Percentiles rank a stretch among this genome's conserved stretches.
These are phyloP conservation scores for Acacia concinna DNA, from an alignment of 331 rosid species.

Conservation along the genomic window DNA sequence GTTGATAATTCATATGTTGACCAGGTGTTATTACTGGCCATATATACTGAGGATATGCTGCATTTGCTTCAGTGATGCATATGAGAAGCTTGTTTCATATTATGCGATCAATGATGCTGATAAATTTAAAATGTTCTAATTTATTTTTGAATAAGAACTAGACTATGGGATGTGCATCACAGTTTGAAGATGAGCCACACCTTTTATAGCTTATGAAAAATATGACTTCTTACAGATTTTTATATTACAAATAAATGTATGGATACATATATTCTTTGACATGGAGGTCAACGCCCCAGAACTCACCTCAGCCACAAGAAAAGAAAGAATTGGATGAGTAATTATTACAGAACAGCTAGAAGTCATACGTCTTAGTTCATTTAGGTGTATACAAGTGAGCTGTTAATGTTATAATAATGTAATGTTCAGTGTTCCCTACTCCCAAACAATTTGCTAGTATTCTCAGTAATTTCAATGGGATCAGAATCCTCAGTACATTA, in stretches of 20 bases:
- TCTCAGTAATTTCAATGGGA: not conserved
- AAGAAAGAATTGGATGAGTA: not conserved
- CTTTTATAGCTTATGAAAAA: not conserved
- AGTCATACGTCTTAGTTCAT: not conserved
- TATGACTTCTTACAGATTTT: not conserved
- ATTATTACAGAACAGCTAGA: not conserved
- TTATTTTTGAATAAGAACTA: not conserved
- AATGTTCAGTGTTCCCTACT: not conserved
- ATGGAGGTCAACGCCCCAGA: not conserved
- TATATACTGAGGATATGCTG: not conserved
- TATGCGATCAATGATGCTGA: not conserved
- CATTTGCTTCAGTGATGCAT: not conserved
- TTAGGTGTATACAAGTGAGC: not conserved
- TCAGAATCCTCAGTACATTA: not conserved
- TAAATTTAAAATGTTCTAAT: not conserved
- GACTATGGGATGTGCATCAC: not conserved
- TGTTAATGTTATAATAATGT: not conserved
- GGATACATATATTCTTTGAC: not conserved
- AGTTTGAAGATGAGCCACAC: not conserved
- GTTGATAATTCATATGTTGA: not conserved
- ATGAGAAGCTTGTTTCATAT: not conserved
- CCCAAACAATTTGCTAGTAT: not conserved
- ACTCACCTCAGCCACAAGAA: not conserved
- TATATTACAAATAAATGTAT: not conserved
- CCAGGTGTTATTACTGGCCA: not conserved